A percentile compares a stretch with the other conserved stretches of the same genome.
Conservation (phyloP, 352 stramenopile species). For the Blastocystis sp. region DNA sequence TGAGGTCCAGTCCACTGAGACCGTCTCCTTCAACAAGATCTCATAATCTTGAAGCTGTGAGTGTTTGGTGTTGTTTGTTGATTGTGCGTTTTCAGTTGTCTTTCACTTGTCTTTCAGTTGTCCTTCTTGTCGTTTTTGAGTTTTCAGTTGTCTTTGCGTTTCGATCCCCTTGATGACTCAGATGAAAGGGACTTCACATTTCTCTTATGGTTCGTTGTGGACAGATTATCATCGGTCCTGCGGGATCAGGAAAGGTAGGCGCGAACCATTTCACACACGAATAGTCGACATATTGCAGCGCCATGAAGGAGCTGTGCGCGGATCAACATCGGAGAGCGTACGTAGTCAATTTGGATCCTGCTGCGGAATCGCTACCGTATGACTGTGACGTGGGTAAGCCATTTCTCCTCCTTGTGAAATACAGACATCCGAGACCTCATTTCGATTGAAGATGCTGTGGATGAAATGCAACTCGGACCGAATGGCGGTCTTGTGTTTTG, state of each 20-base stretch:
- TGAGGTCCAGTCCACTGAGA: conserved; percentile 66
- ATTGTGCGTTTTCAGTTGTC: neutral
- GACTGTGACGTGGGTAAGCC: conserved; percentile 49
- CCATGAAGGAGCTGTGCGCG: conserved; percentile 88
- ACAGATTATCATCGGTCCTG: conserved; percentile 88
- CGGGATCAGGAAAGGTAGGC: conserved; percentile 86
- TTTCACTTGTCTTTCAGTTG: conserved; percentile 24
- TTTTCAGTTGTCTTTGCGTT: neutral
- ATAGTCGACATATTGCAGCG: conserved; percentile 89
- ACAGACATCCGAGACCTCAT: conserved; percentile 89
- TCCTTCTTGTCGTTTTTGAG: neutral
- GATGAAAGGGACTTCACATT: conserved; percentile 9
- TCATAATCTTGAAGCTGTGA: conserved; percentile 48
- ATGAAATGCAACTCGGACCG: conserved; percentile 92
- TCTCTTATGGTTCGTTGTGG: conserved; percentile 82
- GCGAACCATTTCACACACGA: neutral
- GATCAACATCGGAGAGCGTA: conserved; percentile 80
- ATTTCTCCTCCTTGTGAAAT: neutral
- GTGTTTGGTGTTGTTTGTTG: no score
- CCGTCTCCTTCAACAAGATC: conserved; percentile 71
- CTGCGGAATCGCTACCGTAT: conserved; percentile 76
- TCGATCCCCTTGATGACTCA: neutral
- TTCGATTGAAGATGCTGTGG: conserved; percentile 94
- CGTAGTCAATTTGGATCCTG: conserved; percentile 77
- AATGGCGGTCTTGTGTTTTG: conserved; percentile 98